These are phyloP conservation scores for Xylariaceae sp. DNA, from an alignment of 2,329 filamentous ascomycete species.

Conservation along the genomic window DNA sequence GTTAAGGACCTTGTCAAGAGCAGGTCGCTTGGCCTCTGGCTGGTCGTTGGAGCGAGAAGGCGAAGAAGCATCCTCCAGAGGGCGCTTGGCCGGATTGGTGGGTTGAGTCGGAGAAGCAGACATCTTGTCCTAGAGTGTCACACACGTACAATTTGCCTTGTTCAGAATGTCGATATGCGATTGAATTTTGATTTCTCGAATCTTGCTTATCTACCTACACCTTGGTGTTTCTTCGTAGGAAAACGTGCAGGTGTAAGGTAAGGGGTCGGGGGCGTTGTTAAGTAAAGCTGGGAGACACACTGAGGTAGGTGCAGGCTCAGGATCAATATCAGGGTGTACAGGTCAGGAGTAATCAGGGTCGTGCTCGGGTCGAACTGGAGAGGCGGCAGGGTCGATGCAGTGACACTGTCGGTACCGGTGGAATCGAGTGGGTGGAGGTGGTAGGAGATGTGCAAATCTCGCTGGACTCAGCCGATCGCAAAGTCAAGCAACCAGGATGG, in stretches of 20 bases:
- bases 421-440: constrained; percentile 19
- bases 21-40: constrained; percentile 94
- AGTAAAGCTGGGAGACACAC: constrained; percentile 33
- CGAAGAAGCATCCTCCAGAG: constrained; percentile 93
- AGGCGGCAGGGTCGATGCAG: constrained; percentile 26
- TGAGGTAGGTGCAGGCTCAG: constrained; percentile 22
- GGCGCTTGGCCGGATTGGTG: constrained; percentile 78
- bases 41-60: constrained; percentile 88
- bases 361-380: constrained; percentile 28
- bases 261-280: constrained; percentile 50
- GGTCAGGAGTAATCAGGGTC: constrained; percentile 11
- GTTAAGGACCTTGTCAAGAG: constrained; percentile 86
- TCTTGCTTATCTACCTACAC: constrained; percentile 78
- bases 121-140: constrained; percentile 45
- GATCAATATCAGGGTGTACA: constrained; percentile 27
- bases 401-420: constrained; percentile 27
- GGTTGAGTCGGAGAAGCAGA: constrained; percentile 65
- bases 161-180: constrained; percentile 35
- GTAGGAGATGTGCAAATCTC: constrained; percentile 24
- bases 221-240: constrained; percentile 79
- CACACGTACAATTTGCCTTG: constrained; percentile 28
- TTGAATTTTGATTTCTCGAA: constrained; percentile 44
- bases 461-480: constrained; percentile 25
- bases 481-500: constrained; percentile 21
- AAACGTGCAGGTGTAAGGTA: constrained; percentile 95